Percentiles rank a stretch among this genome's conserved stretches.
These are phyloP conservation scores for Dendrobium nobile DNA, from an alignment of 106 monocot species.

Conservation along the genomic window DNA sequence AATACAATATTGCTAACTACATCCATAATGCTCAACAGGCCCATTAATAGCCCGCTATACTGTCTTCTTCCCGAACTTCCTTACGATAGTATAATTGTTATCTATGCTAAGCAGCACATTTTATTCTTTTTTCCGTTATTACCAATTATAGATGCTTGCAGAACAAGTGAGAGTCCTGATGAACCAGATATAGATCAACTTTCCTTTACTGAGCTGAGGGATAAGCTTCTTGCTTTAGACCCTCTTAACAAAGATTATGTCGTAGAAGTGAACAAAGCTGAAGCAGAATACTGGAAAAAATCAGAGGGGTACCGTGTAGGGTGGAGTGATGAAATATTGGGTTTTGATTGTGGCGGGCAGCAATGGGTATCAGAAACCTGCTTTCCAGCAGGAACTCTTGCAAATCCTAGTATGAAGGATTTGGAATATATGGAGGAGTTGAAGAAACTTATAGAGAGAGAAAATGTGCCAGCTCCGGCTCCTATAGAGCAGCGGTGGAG, in stretches of 20 bases:
- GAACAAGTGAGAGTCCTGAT: conserved; percentile 34
- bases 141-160: conserved; percentile 39
- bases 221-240: conserved; percentile 85
- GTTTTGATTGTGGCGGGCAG: conserved; percentile 92
- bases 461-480: conserved; percentile 81
- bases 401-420: conserved; percentile 83
- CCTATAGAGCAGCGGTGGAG: conserved; percentile 99
- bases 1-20: neutral
- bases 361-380: conserved; percentile 92
- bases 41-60: neutral
- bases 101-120: neutral
- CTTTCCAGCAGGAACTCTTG: conserved; percentile 73
- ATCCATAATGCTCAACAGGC: neutral
- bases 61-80: neutral
- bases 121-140: conserved; percentile 4
- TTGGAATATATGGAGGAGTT: conserved; percentile 75
- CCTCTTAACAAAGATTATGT: conserved; percentile 90
- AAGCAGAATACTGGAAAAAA: conserved; percentile 91
- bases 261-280: conserved; percentile 76
- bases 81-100: neutral
- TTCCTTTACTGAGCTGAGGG: conserved; percentile 84
- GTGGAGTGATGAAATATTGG: conserved; percentile 90
- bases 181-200: conserved; percentile 57
- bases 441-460: conserved; percentile 68
- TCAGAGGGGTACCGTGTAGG: conserved; percentile 87